Base-by-base conservation (phyloP, 495 filamentous ascomycete species). In the Apodospora peruviana region DNA sequence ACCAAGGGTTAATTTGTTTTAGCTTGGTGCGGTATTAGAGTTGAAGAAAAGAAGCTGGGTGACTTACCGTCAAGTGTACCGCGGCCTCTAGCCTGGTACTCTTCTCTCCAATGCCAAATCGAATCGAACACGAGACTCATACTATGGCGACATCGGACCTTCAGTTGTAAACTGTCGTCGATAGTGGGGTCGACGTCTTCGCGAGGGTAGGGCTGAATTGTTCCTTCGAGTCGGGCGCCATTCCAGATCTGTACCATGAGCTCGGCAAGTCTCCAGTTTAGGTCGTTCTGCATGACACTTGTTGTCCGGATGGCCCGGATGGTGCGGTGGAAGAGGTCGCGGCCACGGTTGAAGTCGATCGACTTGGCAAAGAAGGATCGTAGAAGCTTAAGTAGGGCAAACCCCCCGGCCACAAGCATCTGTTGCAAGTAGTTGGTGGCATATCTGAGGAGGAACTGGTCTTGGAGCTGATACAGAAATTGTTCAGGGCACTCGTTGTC, bases 201-300 rank as follows among this genome's bases (percentile, higher is more conserved):
- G 23, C 67, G 59, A 17, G 60, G 64, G 21, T 66, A 64, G 21
- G 59, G 64, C 34, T 58, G 70, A 45, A 52, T 67, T 41, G 61
- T 67, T 29, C 65, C 65, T 20, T 79, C 71, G 48, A 82, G 74
- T 25, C 82, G 78, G 17, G 82, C 81, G 8, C 85, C 80, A 59
- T 86, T 86, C 90, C 89, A 96, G 68, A 96, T 83, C 67, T 95
- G 90, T 2, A 89, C 89, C 61, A 95, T 80, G 14, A 96, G 83
- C 60, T 96, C 90, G 0, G 89, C 90, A 20, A 95, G 72, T 25
- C 90, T 79, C 71, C 87, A 87, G 24, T 87, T 82, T 0, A 96
- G 76, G 58, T 96, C 90, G 58, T 96, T 96, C 55, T 77, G 81
- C 23, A 81, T 75, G 10, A 93, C 86, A 49, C 86, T 91, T 14